Percentiles rank a stretch among this genome's conserved stretches.
Evolutionary conservation across 805 yeast genomes (phyloP).

Genomic region (Yamadazyma olivae): DNA sequence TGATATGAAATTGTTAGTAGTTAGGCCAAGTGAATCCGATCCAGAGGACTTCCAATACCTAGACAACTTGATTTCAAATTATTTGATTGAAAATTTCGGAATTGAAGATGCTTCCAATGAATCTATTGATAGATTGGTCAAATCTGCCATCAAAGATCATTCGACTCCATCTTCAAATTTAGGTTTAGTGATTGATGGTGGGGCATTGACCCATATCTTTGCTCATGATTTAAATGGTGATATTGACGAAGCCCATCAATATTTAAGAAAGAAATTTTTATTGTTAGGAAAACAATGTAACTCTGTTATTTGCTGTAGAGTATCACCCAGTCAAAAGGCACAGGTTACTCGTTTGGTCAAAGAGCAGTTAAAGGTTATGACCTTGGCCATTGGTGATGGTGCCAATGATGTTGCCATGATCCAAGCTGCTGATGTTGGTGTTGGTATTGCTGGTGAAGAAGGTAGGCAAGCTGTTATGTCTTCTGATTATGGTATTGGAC

Average conservation of each 20-base stretch:
- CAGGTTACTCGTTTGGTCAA: conserved; percentile 68
- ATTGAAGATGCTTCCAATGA: conserved; percentile 33
- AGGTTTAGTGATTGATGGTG: conserved; percentile 73
- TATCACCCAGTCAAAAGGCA: conserved; percentile 82
- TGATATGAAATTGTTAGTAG: conserved; percentile 65
- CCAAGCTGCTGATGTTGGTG: conserved; percentile 81
- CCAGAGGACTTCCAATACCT: conserved; percentile 37
- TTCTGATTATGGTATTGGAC: conserved; percentile 80
- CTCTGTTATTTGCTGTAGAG: conserved; percentile 80
- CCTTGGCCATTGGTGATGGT: conserved; percentile 82
- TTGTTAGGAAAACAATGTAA: conserved; percentile 72
- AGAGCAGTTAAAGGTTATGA: conserved; percentile 63
- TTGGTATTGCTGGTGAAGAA: conserved; percentile 85
- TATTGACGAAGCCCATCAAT: conserved; percentile 8
- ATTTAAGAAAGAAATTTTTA: conserved; percentile 50
- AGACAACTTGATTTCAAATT: conserved; percentile 41
- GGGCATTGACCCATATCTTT: conserved; percentile 49
- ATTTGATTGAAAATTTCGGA: conserved; percentile 47
- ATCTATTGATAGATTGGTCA: conserved; percentile 36
- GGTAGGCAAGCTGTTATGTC: conserved; percentile 88
- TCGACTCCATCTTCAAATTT: conserved; percentile 54
- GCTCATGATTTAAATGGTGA: conserved; percentile 3
- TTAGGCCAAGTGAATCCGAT: conserved; percentile 58
- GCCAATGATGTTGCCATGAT: conserved; percentile 89
- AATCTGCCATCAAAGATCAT: conserved; percentile 56